Evolutionary conservation across 768 basidiomycete species (phyloP), one percentile per base, ranked within the genome.

Genomic region (Naganishia onofrii): DNA sequence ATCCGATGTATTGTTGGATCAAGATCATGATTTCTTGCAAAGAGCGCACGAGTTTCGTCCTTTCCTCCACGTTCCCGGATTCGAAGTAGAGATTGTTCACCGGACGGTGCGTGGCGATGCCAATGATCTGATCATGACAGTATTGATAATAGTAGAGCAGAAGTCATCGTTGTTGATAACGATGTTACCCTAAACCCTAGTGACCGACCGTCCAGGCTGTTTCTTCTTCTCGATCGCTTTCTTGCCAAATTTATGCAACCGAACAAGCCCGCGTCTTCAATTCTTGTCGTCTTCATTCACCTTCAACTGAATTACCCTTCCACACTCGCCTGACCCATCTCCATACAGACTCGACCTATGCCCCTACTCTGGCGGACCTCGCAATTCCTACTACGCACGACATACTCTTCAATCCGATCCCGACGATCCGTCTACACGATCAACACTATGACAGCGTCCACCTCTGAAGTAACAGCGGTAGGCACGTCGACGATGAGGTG

Each of bases 181-280:
- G 36, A 36, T 5, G 36, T 6, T 6, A 36, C 5, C 36, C 36
- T 36, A 5, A 12, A 36, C 36, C 36, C 36, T 6, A 36, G 12
- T 36, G 36, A 36, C 36, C 36, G 12, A 36, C 6, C 36, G 8
- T 3, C 46, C 7, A 6, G n/a, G n/a, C n/a, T n/a, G n/a, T n/a
- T n/a, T n/a, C n/a, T n/a, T 51, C 23, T n/a, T 51, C 48, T 51
- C 60, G 60, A 63, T 63, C 42, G 60, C 60, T 26, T 36, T 34
- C n/a, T 21, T 51, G 21, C 48, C 32, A 63, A 63, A 63, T 63
- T 63, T 63, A 23, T 63, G 2, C 34, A 63, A 19, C 23, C 60
- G 60, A 63, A n/a, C 36, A 36, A 21, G 28, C 4, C 15, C 10
- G 2, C 2, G 3, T 21, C 46, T 46, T 46, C 46, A 46, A n/a